A percentile compares a stretch with the other conserved stretches of the same genome.
These are phyloP conservation scores for Massariosphaeria phaeospora DNA, from an alignment of 495 filamentous ascomycete genomes.

Conservation along the genomic window DNA sequence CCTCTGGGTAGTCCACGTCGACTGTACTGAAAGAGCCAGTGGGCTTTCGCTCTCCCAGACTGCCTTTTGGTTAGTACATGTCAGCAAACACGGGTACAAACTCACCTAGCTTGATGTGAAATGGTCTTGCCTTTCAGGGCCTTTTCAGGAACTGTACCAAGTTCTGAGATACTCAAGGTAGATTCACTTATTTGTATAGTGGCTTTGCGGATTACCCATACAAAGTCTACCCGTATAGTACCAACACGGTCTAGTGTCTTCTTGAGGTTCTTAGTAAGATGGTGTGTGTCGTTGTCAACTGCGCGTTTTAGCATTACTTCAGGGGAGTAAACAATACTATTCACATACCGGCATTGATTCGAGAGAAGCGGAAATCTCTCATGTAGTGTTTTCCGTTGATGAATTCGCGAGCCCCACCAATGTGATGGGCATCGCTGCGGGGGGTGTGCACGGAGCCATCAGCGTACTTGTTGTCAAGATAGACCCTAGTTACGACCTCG, in stretches of 20 bases:
- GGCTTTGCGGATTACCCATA: neutral
- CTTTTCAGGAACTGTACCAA: constrained; percentile 13
- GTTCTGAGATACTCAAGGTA: neutral
- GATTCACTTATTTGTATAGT: no score
- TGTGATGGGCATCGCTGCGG: no score
- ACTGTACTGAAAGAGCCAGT: neutral
- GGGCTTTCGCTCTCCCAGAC: neutral
- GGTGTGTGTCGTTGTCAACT: constrained; percentile 1
- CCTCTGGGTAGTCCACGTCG: neutral
- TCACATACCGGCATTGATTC: neutral
- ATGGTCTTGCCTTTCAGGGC: neutral
- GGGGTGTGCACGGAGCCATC: no score
- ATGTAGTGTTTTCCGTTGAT: no score
- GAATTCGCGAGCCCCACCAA: no score
- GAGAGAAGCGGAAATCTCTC: neutral
- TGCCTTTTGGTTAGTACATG: neutral
- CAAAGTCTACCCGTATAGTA: neutral
- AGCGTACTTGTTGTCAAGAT: constrained; percentile 12
- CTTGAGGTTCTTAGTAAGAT: neutral
- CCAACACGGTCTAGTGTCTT: neutral
- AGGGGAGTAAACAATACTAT: neutral
- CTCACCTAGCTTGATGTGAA: constrained; percentile 10
- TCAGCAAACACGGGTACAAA: neutral
- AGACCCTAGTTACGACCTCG: neutral
- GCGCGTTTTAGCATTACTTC: neutral